Evolutionary conservation across 805 yeast species (phyloP).

Genomic region (Kuraishia cidri): DNA sequence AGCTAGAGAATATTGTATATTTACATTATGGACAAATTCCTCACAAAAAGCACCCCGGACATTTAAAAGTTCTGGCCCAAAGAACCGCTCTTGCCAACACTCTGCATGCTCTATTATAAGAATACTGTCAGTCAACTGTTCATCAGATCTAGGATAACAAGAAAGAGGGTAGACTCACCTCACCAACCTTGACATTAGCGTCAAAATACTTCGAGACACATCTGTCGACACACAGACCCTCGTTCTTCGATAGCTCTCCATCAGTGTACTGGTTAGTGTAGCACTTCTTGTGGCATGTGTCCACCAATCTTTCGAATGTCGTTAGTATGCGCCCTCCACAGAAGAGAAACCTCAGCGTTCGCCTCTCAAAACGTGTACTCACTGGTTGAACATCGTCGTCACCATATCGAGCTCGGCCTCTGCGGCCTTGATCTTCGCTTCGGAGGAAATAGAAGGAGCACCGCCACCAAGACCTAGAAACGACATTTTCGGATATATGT

Average conservation of each 20-base stretch:
- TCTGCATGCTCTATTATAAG: conserved; percentile 20
- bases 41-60: conserved; percentile 1
- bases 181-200: conserved; percentile 91
- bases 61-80: conserved; percentile 13
- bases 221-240: conserved; percentile 85
- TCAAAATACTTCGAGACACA: conserved; percentile 94
- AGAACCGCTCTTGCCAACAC: conserved; percentile 24
- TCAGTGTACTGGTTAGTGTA: conserved; percentile 58
- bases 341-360: no score
- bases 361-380: conserved; percentile 7
- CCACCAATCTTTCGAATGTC: conserved; percentile 46
- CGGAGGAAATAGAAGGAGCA: conserved; percentile 64
- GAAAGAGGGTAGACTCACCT: conserved; percentile 22
- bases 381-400: conserved; percentile 90
- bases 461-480: conserved; percentile 71
- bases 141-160: neutral
- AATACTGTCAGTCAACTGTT: neutral
- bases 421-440: conserved; percentile 80
- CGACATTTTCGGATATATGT: conserved; percentile 34
- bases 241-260: conserved; percentile 69
- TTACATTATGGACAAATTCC: neutral
- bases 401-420: conserved; percentile 97
- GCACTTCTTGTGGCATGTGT: conserved; percentile 84
- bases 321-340: conserved; percentile 2
- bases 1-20: neutral